Conservation (phyloP, 1,284 basidiomycete species). For the Neolentinus lepideus region DNA sequence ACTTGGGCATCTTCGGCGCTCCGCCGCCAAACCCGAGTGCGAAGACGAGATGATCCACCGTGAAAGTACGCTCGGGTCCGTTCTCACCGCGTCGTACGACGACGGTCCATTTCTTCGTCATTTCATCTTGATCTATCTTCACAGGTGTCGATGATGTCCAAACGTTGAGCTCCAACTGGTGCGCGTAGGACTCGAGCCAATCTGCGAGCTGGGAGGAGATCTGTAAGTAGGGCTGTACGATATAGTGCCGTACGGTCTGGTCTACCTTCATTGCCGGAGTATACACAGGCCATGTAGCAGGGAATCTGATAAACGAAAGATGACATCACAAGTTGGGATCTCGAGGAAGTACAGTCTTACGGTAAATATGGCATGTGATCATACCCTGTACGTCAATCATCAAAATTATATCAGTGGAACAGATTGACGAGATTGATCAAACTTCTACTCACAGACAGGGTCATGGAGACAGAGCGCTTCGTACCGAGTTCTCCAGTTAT, state of each 20-base stretch:
- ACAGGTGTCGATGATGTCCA: conserved; percentile 52
- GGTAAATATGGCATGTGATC: conserved; percentile 48
- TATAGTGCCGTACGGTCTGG: not conserved
- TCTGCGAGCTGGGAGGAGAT: conserved; percentile 42
- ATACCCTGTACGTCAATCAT: conserved; percentile 11
- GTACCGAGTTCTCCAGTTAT: conserved; percentile 38
- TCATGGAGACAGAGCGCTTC: conserved; percentile 1
- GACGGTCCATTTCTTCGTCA: conserved; percentile 47
- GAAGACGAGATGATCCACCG: conserved; percentile 51
- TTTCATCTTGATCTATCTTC: conserved; percentile 34
- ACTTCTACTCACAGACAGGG: not conserved
- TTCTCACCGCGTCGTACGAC: conserved; percentile 24
- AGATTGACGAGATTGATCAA: not conserved
- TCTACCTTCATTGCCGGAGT: conserved; percentile 46
- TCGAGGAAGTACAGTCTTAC: conserved; percentile 20
- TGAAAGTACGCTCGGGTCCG: conserved; percentile 33
- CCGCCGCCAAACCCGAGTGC: conserved; percentile 55
- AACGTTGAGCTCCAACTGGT: conserved; percentile 55
- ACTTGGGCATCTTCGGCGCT: conserved; percentile 37
- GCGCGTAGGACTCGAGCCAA: conserved; percentile 64
- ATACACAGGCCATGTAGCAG: conserved; percentile 54
- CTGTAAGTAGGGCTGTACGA: conserved; percentile 12
- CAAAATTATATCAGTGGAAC: not conserved
- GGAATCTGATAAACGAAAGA: conserved; percentile 33
- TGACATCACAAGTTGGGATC: not conserved